phyloP scores from a whole-genome alignment of 306 rosid genomes.

The Fagus crenata region DNA sequence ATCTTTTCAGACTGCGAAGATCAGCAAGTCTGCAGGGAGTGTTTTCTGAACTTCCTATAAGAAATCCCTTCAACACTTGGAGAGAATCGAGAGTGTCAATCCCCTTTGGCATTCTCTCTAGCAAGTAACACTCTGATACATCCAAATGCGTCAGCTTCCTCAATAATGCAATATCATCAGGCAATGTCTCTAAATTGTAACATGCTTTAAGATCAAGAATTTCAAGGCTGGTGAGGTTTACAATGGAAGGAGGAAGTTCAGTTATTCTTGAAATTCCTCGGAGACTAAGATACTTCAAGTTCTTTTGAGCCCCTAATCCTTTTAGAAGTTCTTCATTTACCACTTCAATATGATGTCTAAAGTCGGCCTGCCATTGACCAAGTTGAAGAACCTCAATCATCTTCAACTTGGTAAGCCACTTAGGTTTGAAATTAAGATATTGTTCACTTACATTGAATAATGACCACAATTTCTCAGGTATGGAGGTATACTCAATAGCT shows the following conservation, averaged over 20 bases:
- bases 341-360: constrained; percentile 25
- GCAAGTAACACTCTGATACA: constrained; percentile 41
- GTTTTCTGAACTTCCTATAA: constrained; percentile 1
- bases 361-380: constrained; percentile 27
- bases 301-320: constrained; percentile 4
- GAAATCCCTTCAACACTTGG: constrained; percentile 47
- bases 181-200: constrained; percentile 35
- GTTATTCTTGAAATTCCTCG: constrained; percentile 2
- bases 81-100: constrained; percentile 29
- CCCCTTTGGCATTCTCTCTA: constrained; percentile 45
- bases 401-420: constrained; percentile 10
- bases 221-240: neutral
- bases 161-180: constrained; percentile 22
- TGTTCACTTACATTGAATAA: constrained; percentile 28
- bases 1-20: neutral
- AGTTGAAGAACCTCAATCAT: constrained; percentile 26
- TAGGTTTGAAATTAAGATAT: neutral
- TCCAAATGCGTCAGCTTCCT: constrained; percentile 41
- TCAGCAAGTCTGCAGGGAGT: constrained; percentile 7
- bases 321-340: neutral
- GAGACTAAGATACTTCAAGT: constrained; percentile 15
- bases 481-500: neutral
- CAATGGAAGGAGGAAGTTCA: neutral
- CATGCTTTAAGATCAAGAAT: constrained; percentile 30
- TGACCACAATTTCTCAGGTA: neutral